These are phyloP conservation scores for Trichoderma semiorbis DNA, from an alignment of 2,329 filamentous ascomycete species.

Conservation along the genomic window DNA sequence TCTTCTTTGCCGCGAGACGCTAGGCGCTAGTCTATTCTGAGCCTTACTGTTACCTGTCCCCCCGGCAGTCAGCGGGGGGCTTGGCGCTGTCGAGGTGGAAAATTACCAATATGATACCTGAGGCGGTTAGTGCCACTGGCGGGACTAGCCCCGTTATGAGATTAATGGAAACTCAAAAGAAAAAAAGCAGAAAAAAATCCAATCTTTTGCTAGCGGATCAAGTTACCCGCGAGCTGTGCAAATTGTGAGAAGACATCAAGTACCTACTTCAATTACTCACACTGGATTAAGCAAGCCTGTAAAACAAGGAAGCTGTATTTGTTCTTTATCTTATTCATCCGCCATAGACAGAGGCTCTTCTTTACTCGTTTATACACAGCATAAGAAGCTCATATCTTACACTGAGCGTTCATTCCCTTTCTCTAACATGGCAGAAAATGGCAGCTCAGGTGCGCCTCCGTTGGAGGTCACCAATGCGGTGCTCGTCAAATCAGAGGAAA, in stretches of 20 bases:
- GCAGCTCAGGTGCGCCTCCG: slow-evolving; percentile 46
- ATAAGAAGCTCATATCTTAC: not conserved
- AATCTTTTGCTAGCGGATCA: not conserved
- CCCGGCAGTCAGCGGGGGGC: slow-evolving; percentile 3
- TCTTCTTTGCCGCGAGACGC: slow-evolving; percentile 20
- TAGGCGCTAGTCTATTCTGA: slow-evolving; percentile 19
- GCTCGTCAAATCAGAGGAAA: slow-evolving; percentile 75
- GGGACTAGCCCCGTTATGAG: not conserved
- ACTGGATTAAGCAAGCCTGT: not conserved
- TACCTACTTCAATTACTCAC: not conserved
- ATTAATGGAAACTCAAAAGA: not conserved
- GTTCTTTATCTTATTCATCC: not conserved
- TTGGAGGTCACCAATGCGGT: slow-evolving; percentile 72
- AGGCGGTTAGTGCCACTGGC: not conserved
- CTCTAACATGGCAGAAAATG: slow-evolving; percentile 33
- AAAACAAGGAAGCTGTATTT: not conserved
- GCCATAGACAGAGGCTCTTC: not conserved
- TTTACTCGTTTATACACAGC: not conserved
- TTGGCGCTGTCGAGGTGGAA: not conserved
- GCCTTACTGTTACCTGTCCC: slow-evolving; percentile 2
- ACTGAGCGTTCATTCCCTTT: not conserved
- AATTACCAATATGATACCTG: not conserved
- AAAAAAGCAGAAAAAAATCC: not conserved
- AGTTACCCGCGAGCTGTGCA: slow-evolving; percentile 8
- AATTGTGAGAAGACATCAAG: not conserved